Conservation (phyloP, 768 basidiomycete genomes). For the Lentinula sp. region DNA sequence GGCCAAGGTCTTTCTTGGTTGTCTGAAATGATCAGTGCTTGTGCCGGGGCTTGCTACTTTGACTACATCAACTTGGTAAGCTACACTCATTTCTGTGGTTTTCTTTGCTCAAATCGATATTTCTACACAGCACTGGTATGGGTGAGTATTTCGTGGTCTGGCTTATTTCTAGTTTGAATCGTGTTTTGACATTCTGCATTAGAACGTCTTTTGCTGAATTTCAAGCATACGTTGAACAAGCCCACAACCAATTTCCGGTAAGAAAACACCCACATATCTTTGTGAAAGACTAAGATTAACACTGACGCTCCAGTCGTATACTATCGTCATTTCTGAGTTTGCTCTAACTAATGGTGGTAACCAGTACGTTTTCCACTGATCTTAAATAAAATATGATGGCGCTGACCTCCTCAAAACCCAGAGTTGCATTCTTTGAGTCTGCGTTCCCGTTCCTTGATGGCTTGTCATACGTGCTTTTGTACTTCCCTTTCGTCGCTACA, state of each 20-base stretch:
- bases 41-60: conserved; percentile 26
- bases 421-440: conserved; percentile 11
- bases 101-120: not conserved
- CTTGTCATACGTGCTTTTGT: conserved; percentile 24
- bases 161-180: too few species aligned
- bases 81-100: not conserved
- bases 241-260: conserved; percentile 1
- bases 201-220: not conserved
- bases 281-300: not conserved
- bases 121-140: not conserved
- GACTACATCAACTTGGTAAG: conserved; percentile 28
- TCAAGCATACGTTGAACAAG: not conserved
- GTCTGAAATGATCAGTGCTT: conserved; percentile 25
- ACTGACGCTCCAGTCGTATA: not conserved
- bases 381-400: too few species aligned
- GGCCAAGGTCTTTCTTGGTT: conserved; percentile 30
- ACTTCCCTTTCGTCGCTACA: conserved; percentile 31
- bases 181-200: not conserved
- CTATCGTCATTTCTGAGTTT: conserved; percentile 1
- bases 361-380: not conserved
- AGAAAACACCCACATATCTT: not conserved
- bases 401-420: not conserved
- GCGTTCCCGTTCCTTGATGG: conserved; percentile 24
- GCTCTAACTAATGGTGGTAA: conserved; percentile 1
- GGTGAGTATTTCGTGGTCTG: not conserved